Percentiles rank a stretch among this genome's conserved stretches.
These are phyloP conservation scores for Entomortierella chlamydospora DNA, from an alignment of 192 early-diverging fungal species.

Conservation along the genomic window DNA sequence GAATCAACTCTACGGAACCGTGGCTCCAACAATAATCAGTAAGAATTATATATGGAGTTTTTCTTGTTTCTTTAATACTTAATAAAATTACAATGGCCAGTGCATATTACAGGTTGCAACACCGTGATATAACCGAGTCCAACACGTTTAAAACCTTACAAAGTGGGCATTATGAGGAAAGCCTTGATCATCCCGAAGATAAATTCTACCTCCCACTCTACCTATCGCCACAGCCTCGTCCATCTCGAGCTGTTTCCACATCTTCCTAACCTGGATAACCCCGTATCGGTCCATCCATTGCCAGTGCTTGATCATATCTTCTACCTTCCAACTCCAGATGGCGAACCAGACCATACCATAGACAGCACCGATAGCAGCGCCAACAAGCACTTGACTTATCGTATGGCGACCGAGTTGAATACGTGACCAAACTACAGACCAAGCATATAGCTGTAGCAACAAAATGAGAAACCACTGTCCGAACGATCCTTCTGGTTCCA, in stretches of 20 bases:
- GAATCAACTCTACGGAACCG: constrained; percentile 35
- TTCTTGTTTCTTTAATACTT: too few relatives aligned
- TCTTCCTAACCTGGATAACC: constrained; percentile 50
- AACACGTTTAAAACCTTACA: constrained; percentile 2
- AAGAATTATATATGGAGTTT: too few relatives aligned
- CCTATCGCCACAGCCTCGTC: constrained; percentile 38
- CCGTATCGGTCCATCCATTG: constrained; percentile 55
- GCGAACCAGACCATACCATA: constrained; percentile 53
- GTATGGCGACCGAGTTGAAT: constrained; percentile 52
- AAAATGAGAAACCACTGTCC: constrained; percentile 55
- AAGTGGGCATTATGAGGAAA: constrained; percentile 24
- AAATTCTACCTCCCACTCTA: constrained; percentile 39
- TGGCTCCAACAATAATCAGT: not conserved
- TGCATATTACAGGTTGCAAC: too few relatives aligned
- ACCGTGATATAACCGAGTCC: too few relatives aligned
- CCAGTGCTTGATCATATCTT: constrained; percentile 55
- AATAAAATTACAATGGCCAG: too few relatives aligned
- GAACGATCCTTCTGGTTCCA: constrained; percentile 43
- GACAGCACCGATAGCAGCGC: constrained; percentile 35
- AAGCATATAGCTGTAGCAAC: constrained; percentile 45
- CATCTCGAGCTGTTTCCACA: constrained; percentile 51
- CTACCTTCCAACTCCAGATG: constrained; percentile 51
- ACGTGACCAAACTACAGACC: constrained; percentile 58
- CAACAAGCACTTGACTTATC: constrained; percentile 52
- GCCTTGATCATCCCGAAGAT: constrained; percentile 25